Conservation (phyloP, 345 rosid genomes). For the Eutrema japonicum region DNA sequence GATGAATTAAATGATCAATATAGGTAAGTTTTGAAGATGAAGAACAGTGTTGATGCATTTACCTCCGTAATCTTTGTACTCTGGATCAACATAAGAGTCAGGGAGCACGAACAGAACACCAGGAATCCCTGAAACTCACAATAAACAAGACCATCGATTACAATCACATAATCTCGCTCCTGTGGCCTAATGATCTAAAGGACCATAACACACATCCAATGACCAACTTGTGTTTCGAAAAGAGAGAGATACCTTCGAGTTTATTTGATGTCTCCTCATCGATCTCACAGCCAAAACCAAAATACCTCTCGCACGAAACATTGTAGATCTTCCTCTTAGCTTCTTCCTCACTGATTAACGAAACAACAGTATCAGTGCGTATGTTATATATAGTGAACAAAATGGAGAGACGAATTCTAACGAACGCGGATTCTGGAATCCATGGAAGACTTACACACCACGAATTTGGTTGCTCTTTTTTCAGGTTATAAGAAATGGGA, state of each 20-base stretch:
- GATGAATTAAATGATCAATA: conserved; percentile 24
- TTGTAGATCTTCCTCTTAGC: conserved; percentile 92
- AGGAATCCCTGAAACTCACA: conserved; percentile 46
- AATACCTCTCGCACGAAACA: conserved; percentile 91
- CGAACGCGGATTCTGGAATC: not conserved
- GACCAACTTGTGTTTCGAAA: conserved; percentile 1
- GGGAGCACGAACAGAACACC: conserved; percentile 92
- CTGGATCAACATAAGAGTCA: conserved; percentile 89
- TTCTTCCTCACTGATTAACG: conserved; percentile 66
- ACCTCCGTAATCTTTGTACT: conserved; percentile 92
- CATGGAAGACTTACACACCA: too few species aligned
- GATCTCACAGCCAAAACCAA: conserved; percentile 93
- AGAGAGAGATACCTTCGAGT: conserved; percentile 66
- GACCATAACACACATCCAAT: not conserved
- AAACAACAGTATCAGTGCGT: not conserved
- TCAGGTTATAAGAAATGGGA: not conserved
- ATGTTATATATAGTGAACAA: not conserved
- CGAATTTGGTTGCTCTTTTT: too few species aligned
- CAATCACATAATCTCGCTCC: conserved; percentile 15
- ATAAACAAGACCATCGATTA: conserved; percentile 5
- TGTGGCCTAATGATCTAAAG: not conserved
- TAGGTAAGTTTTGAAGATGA: not conserved
- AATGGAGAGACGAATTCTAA: not conserved
- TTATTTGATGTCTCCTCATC: conserved; percentile 95
- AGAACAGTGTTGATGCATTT: conserved; percentile 29